Evolutionary conservation across 176 grass and related monocot species (phyloP), one percentile per base, ranked within the genome.

Genomic region (Zoysia pacifica): DNA sequence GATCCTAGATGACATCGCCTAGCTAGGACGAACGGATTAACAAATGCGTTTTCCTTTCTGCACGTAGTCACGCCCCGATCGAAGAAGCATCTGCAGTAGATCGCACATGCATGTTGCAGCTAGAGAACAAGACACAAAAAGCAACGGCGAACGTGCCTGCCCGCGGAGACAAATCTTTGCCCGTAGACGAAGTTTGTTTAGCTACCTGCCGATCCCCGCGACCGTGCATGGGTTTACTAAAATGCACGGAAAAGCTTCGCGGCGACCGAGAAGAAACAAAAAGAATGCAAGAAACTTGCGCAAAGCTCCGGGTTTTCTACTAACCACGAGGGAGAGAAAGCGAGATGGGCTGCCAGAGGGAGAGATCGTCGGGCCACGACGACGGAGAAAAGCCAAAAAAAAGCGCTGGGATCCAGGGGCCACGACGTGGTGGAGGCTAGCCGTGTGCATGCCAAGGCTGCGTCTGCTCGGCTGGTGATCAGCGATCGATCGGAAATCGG

Each of bases 221-320:
- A 58, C 65, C 62, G n/a, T 48, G 83, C 78, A 62, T 16, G 83
- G 83, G 50, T 61, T 62, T 77, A 9, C 49, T 75, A 6, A 80
- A 88, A 74, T 46, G 48, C 54, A 47, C 69, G 69, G 78, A 77
- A 77, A 88, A 89, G 83, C 83, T 77, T 86, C 83, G 79, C 83
- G 2, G 11, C 4, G 67, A 53, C 74, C 83, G 83, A 89, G 87
- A 86, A 78, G 87, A 90, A 90, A 86, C 87, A 90, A 90, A 90
- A 90, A 86, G 88, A 90, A 82, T 86, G 48, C 83, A 28, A 10
- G 88, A 74, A 90, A 90, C 83, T 90, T 86, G 68, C 82, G 83
- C 87, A 89, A 77, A 85, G 82, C 82, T 50, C 60, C 37, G 51
- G 11, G 51, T 89, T 77, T 85, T 85, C 67, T 75, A 84, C 37